These are phyloP conservation scores for Starmerella sp. DNA, from an alignment of 805 yeast species.

Conservation along the genomic window DNA sequence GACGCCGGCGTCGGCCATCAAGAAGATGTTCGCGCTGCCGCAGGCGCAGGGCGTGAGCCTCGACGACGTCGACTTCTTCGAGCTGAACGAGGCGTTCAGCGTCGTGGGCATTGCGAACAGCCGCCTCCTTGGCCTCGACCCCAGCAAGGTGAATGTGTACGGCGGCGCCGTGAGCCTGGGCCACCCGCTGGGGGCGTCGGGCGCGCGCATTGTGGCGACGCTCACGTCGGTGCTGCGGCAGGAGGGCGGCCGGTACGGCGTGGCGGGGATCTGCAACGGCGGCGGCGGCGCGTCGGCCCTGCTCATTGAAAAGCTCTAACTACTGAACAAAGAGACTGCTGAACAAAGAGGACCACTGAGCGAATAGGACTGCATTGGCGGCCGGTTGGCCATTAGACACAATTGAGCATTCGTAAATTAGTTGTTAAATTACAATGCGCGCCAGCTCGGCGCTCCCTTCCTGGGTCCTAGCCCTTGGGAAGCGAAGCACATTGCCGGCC, in stretches of 20 bases:
- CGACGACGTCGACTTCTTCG: slow-evolving; percentile 75
- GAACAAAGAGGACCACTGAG: too few species aligned
- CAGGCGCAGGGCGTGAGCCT: slow-evolving; percentile 62
- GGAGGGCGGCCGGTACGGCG: slow-evolving; percentile 81
- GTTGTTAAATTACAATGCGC: too few species aligned
- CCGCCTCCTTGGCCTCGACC: slow-evolving; percentile 49
- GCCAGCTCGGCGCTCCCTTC: too few species aligned
- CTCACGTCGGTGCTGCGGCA: slow-evolving; percentile 67
- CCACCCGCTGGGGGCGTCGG: slow-evolving; percentile 93
- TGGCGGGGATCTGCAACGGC: slow-evolving; percentile 96
- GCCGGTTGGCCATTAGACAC: too few species aligned
- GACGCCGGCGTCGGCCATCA: slow-evolving; percentile 89
- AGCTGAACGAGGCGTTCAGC: slow-evolving; percentile 94
- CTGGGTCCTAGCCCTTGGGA: too few species aligned
- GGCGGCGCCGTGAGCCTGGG: slow-evolving; percentile 98
- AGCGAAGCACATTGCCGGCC: too few species aligned
- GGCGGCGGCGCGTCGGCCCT: slow-evolving; percentile 98
- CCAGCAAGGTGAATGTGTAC: slow-evolving; percentile 68
- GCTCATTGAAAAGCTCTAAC: slow-evolving; percentile 58
- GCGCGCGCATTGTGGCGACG: slow-evolving; percentile 88
- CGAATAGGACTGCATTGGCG: too few species aligned
- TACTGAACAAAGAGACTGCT: background rate
- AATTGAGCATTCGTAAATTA: background rate
- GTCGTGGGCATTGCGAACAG: slow-evolving; percentile 91
- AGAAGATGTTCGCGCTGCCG: slow-evolving; percentile 58